phyloP scores from a whole-genome alignment of 2,329 filamentous ascomycete genomes.

The Colletotrichum tanaceti region DNA sequence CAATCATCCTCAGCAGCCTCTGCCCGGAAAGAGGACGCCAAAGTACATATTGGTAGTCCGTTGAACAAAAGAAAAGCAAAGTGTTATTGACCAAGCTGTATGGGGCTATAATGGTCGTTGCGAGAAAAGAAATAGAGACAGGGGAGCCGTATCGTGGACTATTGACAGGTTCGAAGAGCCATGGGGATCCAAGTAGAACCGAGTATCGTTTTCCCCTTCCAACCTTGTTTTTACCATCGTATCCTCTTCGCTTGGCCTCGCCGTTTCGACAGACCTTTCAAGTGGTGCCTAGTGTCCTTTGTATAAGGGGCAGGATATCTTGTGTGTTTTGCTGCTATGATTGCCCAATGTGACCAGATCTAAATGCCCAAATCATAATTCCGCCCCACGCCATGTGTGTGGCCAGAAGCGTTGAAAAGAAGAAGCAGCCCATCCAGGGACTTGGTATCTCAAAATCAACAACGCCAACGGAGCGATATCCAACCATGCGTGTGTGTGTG shows the following conservation, averaged over 20 bases:
- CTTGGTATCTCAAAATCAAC: constrained; percentile 43
- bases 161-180: constrained; percentile 2
- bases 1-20: constrained; percentile 16
- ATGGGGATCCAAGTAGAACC: not conserved
- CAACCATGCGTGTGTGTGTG: constrained; percentile 38
- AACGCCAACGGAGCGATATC: constrained; percentile 40
- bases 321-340: constrained; percentile 37
- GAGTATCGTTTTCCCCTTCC: not conserved
- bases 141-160: constrained; percentile 11
- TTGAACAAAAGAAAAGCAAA: constrained; percentile 34
- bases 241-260: not conserved
- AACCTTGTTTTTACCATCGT: no score
- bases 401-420: constrained; percentile 38
- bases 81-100: constrained; percentile 27
- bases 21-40: not conserved
- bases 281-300: constrained; percentile 8
- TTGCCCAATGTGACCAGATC: constrained; percentile 31
- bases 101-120: constrained; percentile 30
- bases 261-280: constrained; percentile 9
- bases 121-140: constrained; percentile 23
- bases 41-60: constrained; percentile 9
- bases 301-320: constrained; percentile 31
- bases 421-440: constrained; percentile 37
- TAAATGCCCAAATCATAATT: constrained; percentile 39
- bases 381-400: constrained; percentile 18